Evolutionary conservation across 164 flowering plant genomes (phyloP), one percentile per base, ranked within the genome.

Genomic region (Magnolia sinica): DNA sequence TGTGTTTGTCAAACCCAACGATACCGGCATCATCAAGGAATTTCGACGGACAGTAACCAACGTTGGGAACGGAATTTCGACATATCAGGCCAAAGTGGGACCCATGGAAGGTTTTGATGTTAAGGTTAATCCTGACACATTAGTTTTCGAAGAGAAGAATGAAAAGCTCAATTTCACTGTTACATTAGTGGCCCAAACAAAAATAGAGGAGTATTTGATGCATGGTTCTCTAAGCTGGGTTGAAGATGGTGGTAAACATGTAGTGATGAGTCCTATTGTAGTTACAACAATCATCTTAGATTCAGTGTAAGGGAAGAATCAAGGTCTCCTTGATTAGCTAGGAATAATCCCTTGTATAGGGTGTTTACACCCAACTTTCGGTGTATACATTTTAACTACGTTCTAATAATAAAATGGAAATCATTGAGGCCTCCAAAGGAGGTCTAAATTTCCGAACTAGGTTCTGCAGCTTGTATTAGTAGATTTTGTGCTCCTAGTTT

Each of bases 211-310:
- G 22, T 23, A 20, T 0, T 79, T 86, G 18, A 81, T 77, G 61
- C 83, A 84, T 77, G 91, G 93, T 13, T 85, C 78, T 69, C 79
- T 90, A 7, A 82, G 68, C 73, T 91, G 93, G 96, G 81, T 74
- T 2, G 92, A 89, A 5, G 66, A 9, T 69, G 84, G 45, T 4
- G 88, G 80, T 7, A 79, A 85, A 24, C 77, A 85, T 74, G 83
- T 73, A 4, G 91, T 90, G n/a, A 83, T 83, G 51, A 91, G 93
- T 76, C 94, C 94, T 1, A 86, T 91, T 1, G 92, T 88, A 29
- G 88, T 79, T 66, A 88, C 93, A 22, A 86, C 68, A 16, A 66
- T 86, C 20, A 59, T 31, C 22, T 70, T 77, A 37, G 75, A 31
- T 23, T 71, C 73, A 10, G 4, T 67, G 10, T 49, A 67, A 20